Evolutionary conservation across 129 eudicot species (phyloP).

Genomic region (Daucus carota): DH1_v3.0 NC_030383.2:12326501-12327000

Average conservation of each 20-base stretch:
- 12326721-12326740: constrained; percentile 50
- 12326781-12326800: background rate
- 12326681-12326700: constrained; percentile 65
- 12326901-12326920: no score
- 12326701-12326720: constrained; percentile 65
- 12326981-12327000: background rate
- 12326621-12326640: constrained; percentile 31
- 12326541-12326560: constrained; percentile 3
- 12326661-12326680: constrained; percentile 64
- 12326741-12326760: constrained; percentile 5
- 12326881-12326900: no score
- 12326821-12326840: background rate
- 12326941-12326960: background rate
- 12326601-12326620: constrained; percentile 42
- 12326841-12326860: background rate
- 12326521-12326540: constrained; percentile 20
- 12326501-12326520: constrained; percentile 34
- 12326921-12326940: background rate
- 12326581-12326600: constrained; percentile 68
- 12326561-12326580: constrained; percentile 31
- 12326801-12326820: background rate
- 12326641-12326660: constrained; percentile 30
- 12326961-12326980: background rate
- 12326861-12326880: background rate
- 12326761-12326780: constrained; percentile 6